Evolutionary conservation across 352 stramenopile species (phyloP).

Genomic region (Phytophthora capsici): DNA sequence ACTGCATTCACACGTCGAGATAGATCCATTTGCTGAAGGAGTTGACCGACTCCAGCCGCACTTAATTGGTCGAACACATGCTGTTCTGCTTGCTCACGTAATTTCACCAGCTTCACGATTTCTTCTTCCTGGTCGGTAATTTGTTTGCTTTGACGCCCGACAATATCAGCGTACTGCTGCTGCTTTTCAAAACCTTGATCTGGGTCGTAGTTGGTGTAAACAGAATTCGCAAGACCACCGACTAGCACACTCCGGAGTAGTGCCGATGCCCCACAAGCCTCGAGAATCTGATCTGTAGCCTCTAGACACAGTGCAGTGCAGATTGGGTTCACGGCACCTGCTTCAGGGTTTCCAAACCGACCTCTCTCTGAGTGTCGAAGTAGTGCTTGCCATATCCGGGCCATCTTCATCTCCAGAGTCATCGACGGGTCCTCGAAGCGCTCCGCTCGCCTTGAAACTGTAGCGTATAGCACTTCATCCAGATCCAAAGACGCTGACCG

Average conservation of each 20-base stretch:
- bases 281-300: slow-evolving; percentile 45
- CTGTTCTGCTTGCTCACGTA: slow-evolving; percentile 29
- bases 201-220: slow-evolving; percentile 60
- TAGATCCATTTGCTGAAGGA: slow-evolving; percentile 48
- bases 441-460: slow-evolving; percentile 20
- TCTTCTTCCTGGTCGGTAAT: slow-evolving; percentile 33
- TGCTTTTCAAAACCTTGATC: slow-evolving; percentile 43
- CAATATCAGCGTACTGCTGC: slow-evolving; percentile 52
- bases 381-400: slow-evolving; percentile 62
- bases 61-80: slow-evolving; percentile 42
- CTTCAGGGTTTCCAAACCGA: slow-evolving; percentile 41
- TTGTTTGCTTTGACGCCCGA: slow-evolving; percentile 29
- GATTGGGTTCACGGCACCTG: slow-evolving; percentile 52
- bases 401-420: slow-evolving; percentile 54
- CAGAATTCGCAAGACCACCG: slow-evolving; percentile 65
- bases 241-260: slow-evolving; percentile 58
- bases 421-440: slow-evolving; percentile 29
- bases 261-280: slow-evolving; percentile 40
- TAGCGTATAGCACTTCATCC: slow-evolving; percentile 30
- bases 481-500: slow-evolving; percentile 15
- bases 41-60: slow-evolving; percentile 27
- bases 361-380: slow-evolving; percentile 66
- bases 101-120: slow-evolving; percentile 15
- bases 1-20: slow-evolving; percentile 37
- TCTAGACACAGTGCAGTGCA: slow-evolving; percentile 68